These are phyloP conservation scores for Chrysoporthe deuterocubensis DNA, from an alignment of 2,329 filamentous ascomycete genomes.

Conservation along the genomic window DNA sequence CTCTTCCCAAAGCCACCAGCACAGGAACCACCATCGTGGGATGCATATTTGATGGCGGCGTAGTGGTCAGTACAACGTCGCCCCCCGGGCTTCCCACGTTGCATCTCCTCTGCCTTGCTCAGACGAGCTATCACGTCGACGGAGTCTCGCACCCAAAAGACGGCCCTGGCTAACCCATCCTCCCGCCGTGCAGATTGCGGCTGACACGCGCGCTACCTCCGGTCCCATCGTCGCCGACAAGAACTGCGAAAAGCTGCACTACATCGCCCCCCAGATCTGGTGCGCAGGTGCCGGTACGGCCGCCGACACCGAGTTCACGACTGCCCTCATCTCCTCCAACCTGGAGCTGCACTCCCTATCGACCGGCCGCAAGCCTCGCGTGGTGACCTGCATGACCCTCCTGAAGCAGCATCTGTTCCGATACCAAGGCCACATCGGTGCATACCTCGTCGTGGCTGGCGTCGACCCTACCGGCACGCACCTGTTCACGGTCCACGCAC, in stretches of 20 bases:
- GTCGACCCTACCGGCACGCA: conserved; percentile 94
- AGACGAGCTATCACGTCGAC: conserved; percentile 1
- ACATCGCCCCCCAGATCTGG: conserved; percentile 98
- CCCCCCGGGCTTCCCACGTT: background rate
- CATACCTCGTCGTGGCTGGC: conserved; percentile 95
- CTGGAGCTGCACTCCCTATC: conserved; percentile 96
- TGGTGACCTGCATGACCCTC: conserved; percentile 99
- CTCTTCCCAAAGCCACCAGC: conserved; percentile 95
- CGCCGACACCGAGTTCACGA: conserved; percentile 98
- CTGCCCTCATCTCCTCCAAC: conserved; percentile 96
- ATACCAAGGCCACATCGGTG: conserved; percentile 96
- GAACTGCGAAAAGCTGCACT: conserved; percentile 99
- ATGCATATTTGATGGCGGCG: conserved; percentile 93
- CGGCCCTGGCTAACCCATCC: conserved; percentile 5
- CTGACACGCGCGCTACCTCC: conserved; percentile 95
- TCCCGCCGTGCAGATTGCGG: conserved; percentile 74
- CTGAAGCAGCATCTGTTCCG: conserved; percentile 99
- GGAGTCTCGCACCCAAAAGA: background rate
- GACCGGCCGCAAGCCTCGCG: conserved; percentile 93
- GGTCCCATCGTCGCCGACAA: conserved; percentile 99
- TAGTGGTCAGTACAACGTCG: conserved; percentile 69
- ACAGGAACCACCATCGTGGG: conserved; percentile 99
- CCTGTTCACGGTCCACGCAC: conserved; percentile 97
- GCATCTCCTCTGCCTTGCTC: background rate
- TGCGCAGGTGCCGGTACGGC: conserved; percentile 97